Base-by-base conservation (phyloP, 768 basidiomycete species). In the Rickenella mellea region DNA sequence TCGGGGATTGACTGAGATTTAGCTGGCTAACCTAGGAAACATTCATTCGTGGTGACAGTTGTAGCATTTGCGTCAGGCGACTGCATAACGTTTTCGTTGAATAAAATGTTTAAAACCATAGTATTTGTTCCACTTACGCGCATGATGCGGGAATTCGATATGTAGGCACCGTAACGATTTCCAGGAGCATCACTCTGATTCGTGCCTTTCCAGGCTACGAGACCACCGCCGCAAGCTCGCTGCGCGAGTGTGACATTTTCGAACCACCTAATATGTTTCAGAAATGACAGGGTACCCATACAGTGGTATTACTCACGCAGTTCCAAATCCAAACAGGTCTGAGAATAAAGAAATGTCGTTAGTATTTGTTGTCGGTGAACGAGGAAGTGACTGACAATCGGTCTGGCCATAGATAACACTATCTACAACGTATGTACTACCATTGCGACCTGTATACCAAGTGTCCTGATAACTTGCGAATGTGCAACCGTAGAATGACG, bases 381-480 rank as follows among this genome's bases (percentile, higher is more conserved):
- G 42, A 45, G 12, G 7, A 11, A 27, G 33, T 0, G 29, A 57
- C 70, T 49, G 46, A 77, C 78, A 83, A 49, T 83, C 80, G 0
- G 74, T 78, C 51, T 74, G 65, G 4, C 81, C 80, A 42, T 67
- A 78, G 20, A 83, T 68, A 12, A 74, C 69, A 44, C 78, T 78
- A 39, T 80, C 79, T 5, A 71, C 66, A 8, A 73, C 74, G 53
- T 76, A 80, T 0, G 76, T 77, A 54, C 68, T 74, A 4, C 65
- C 73, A 38, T 70, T 78, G 2, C 66, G 59, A 0, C 80, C 80
- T 0, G 76, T 74, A 50, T 76, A 80, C 71, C 76, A 78, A 0
- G 80, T 81, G 50, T 80, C 78, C 52, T 81, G 77, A 47, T 66
- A 80, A 50, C 74, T 76, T 1, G 73, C 65, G 48, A 78, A 78